Evolutionary conservation across 2,329 filamentous ascomycete species (phyloP), one percentile per base, ranked within the genome.

Genomic region (Ophiobolus disseminans): DNA sequence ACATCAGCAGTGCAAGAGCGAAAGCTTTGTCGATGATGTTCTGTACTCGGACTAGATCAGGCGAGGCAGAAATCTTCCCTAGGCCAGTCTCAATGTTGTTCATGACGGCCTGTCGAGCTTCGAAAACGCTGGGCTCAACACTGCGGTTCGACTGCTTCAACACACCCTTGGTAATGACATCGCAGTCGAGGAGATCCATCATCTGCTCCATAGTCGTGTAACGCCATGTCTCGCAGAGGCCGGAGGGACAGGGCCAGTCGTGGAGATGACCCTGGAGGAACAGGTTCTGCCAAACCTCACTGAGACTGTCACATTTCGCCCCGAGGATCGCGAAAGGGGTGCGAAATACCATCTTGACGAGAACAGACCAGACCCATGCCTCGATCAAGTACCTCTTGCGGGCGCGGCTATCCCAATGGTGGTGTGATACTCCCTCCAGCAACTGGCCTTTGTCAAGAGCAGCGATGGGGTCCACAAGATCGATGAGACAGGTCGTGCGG

Each of bases 11-110:
- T 0, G 58, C 51, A 3, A 68, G 28, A 0, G 8, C 3, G 21
- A 59, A 56, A 1, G 64, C 58, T 17, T 54, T 50, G 20, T 62
- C 39, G 11, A 63, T 23, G 9, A 68, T 57, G 2, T 11, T 2
- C 0, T 19, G 1, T 2, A 64, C 23, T 16, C 22, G 28, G 4
- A 11, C n/a, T 4, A 26, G 14, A 17, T 41, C 21, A n/a, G 22
- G 19, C 8, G 13, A 4, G 3, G 21, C 13, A n/a, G 20, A 7
- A 13, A 26, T 4, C 11, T 3, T 11, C n/a, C 4, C 23, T 8
- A 40, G 17, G 10, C 16, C 23, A 7, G 4, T 28, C 9, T 30
- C 2, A 16, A 40, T 40, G 13, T 3, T 7, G 23, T 14, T 3
- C n/a, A 11, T 26, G 22, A 39, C 36, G 3, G 8, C 2, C 4